These are phyloP conservation scores for Claviceps sp. DNA, from an alignment of 2,329 filamentous ascomycete genomes.

Conservation along the genomic window DNA sequence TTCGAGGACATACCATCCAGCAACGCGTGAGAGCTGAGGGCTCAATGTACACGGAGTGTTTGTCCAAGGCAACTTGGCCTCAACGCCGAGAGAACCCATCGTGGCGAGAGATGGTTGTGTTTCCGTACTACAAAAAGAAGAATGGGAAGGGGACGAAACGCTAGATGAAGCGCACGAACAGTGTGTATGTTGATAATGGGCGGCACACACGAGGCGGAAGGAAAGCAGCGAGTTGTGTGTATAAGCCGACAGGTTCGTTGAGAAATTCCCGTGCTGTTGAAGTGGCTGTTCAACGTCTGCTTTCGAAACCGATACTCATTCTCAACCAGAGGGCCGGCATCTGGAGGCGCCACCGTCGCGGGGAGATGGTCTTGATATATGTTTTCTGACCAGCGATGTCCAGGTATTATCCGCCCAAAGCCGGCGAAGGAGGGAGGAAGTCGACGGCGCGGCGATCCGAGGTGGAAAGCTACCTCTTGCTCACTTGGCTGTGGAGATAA, in stretches of 20 bases:
- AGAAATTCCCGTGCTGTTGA: conserved; percentile 2
- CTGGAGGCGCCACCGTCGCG: neutral
- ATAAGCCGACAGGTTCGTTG: conserved; percentile 1
- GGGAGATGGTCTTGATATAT: conserved; percentile 6
- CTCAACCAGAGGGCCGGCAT: neutral
- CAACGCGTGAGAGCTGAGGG: conserved; percentile 49
- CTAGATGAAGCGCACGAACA: neutral
- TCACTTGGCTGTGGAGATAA: conserved; percentile 6
- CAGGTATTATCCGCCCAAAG: conserved; percentile 7
- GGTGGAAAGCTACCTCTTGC: conserved; percentile 3
- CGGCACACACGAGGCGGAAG: neutral
- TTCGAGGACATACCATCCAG: conserved; percentile 49
- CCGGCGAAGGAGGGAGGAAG: conserved; percentile 1
- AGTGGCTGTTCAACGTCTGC: neutral
- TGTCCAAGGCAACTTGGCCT: conserved; percentile 46
- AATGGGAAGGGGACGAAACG: neutral
- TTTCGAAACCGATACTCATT: neutral
- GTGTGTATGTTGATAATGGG: neutral
- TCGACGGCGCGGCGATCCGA: conserved; percentile 6
- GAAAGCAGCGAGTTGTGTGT: neutral
- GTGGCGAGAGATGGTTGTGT: neutral
- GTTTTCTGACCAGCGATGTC: neutral
- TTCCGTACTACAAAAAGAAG: neutral
- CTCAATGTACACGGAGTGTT: conserved; percentile 60
- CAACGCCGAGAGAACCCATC: conserved; percentile 28